These are phyloP conservation scores for Panicum hallii DNA, from an alignment of 202 grass and related monocot species.

Conservation along the genomic window DNA sequence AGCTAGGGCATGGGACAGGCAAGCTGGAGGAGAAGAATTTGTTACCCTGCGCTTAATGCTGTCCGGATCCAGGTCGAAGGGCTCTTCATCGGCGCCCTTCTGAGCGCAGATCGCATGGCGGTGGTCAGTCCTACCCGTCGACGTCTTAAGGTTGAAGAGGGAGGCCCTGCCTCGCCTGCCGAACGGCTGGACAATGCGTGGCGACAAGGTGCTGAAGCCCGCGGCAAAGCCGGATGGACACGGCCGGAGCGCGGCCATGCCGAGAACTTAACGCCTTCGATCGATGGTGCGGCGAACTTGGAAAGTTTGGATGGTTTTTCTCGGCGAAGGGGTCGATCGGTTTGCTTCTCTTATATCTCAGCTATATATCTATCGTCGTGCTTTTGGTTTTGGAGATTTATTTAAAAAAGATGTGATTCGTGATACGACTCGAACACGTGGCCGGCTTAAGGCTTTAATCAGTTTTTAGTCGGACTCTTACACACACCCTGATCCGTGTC, in stretches of 20 bases:
- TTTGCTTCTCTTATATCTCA: neutral
- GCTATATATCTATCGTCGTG: too few relatives aligned
- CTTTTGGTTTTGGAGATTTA: too few relatives aligned
- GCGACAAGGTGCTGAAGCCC: neutral
- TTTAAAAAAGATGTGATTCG: too few relatives aligned
- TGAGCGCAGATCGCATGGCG: neutral
- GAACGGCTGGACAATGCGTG: neutral
- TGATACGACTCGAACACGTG: too few relatives aligned
- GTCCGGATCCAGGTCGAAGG: neutral
- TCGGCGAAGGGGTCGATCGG: neutral
- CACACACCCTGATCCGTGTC: too few relatives aligned
- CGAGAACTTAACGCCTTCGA: neutral
- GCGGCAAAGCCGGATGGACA: neutral
- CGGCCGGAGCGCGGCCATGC: constrained; percentile 7
- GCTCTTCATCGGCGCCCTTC: neutral
- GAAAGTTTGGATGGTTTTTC: neutral
- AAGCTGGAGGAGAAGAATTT: neutral
- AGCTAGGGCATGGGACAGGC: neutral
- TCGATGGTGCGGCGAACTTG: neutral
- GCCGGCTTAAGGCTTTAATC: too few relatives aligned
- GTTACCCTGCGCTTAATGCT: neutral
- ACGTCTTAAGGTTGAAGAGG: neutral
- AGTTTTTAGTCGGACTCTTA: too few relatives aligned
- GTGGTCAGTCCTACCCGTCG: neutral
- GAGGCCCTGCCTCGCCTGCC: neutral